Base-by-base conservation (phyloP, 192 early-diverging fungal genomes). In the Linnemannia hyalina region DNA sequence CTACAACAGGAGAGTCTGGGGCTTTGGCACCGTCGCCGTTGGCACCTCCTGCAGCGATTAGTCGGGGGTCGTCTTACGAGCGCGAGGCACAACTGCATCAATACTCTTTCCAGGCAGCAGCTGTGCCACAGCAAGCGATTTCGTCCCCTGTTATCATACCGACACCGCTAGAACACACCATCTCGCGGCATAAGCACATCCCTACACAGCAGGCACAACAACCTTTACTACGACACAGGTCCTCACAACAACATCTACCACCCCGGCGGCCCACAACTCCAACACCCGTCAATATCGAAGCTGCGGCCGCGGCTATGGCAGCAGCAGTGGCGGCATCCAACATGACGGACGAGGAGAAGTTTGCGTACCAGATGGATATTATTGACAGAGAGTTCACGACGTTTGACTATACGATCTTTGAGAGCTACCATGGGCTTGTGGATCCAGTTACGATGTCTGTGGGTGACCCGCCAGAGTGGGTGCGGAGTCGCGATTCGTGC, bases 321-420 rank as follows among this genome's bases (percentile, higher is more conserved):
- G 77, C 73, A n/a, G 69, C 76, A 6, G 35, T 65, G 13, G 76
- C 63, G 26, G 49, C 77, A 38, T 76, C 79, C 16, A 60, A 81
- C 52, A 68, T 86, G 75, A 63, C 74, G 1, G 73, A 73, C 3
- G 60, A 81, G 35, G 84, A 78, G 15, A 80, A 63, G 65, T 63
- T 81, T 38, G 63, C 42, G 9, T 80, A 73, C 35, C 74, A 74
- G 49, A 68, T 86, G 84, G 84, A 93, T 35, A 84, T 92, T 23
- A 94, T 98, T 35, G 90, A 95, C 75, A 91, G 90, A n/a, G 84
- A 92, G 40, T 98, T 97, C 82, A 92, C 93, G 35, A 81, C 91
- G n/a, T 98, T 97, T 90, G 97, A 97, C 86, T 97, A 93, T 80
- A 92, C 93, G 54, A 93, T 97, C 57, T 96, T 93, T 87, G 95